phyloP scores from a whole-genome alignment of 768 basidiomycete species.

The Tylopilus felleus region DNA sequence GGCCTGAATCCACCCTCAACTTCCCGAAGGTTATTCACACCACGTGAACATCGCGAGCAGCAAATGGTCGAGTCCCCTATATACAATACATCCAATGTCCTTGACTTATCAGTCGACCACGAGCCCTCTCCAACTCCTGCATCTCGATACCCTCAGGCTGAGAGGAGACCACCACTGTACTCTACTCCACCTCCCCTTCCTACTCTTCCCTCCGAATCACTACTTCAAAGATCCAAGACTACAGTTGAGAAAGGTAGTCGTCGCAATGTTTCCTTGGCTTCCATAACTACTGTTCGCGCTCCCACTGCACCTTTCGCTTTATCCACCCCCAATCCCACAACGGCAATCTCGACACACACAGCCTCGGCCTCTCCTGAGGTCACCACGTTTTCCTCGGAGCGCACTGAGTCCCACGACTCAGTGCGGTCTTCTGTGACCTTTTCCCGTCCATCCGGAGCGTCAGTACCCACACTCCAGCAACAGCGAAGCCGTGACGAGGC shows the following conservation, averaged over 20 bases:
- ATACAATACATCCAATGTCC: slow-evolving; percentile 24
- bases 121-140: slow-evolving; percentile 48
- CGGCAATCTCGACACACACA: slow-evolving; percentile 63
- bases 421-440: slow-evolving; percentile 54
- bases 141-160: slow-evolving; percentile 32
- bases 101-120: slow-evolving; percentile 33
- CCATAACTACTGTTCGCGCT: slow-evolving; percentile 45
- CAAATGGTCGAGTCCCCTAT: slow-evolving; percentile 18
- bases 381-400: slow-evolving; percentile 33
- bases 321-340: slow-evolving; percentile 58
- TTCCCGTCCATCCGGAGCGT: slow-evolving; percentile 56
- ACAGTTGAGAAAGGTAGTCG: slow-evolving; percentile 29
- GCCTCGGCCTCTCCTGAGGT: slow-evolving; percentile 46
- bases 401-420: slow-evolving; percentile 48
- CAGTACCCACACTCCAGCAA: slow-evolving; percentile 54
- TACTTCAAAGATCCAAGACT: slow-evolving; percentile 25
- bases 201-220: slow-evolving; percentile 56
- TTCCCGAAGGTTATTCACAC: slow-evolving; percentile 53
- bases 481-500: slow-evolving; percentile 42
- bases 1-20: slow-evolving; percentile 27
- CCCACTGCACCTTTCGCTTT: slow-evolving; percentile 42
- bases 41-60: slow-evolving; percentile 53
- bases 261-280: slow-evolving; percentile 44
- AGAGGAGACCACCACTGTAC: slow-evolving; percentile 47
- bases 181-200: slow-evolving; percentile 59